phyloP scores from a whole-genome alignment of 148 eudicot species.

The Vaccinium darrowii region DNA sequence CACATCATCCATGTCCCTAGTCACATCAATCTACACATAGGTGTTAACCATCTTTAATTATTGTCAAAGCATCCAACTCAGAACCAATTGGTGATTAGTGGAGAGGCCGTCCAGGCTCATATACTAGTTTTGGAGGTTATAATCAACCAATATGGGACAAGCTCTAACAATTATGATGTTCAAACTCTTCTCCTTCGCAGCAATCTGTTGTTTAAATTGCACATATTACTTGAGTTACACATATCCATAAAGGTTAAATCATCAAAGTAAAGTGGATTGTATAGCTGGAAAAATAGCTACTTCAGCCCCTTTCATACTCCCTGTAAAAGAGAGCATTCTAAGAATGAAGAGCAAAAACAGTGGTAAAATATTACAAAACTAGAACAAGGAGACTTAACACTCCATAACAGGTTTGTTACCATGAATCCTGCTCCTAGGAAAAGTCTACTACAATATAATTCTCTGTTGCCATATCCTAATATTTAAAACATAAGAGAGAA shows the following conservation, averaged over 20 bases:
- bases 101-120: too few species aligned
- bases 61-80: too few species aligned
- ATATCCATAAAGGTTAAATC: not conserved
- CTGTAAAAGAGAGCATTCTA: not conserved
- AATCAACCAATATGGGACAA: too few species aligned
- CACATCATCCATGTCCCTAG: not conserved
- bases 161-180: not conserved
- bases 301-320: too few species aligned
- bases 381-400: not conserved
- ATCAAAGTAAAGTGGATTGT: not conserved
- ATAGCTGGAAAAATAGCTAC: not conserved
- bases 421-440: not conserved
- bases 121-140: too few species aligned
- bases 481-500: not conserved
- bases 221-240: not conserved
- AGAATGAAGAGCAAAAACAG: not conserved
- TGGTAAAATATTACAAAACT: not conserved
- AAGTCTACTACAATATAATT: not conserved
- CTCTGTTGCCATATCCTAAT: not conserved
- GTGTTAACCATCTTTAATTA: not conserved
- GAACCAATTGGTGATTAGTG: too few species aligned
- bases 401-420: not conserved
- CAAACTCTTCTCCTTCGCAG: not conserved
- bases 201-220: not conserved
- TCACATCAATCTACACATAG: not conserved